A percentile compares a stretch with the other conserved stretches of the same genome.
These are phyloP conservation scores for Castanea crenata DNA, from an alignment of 306 rosid species.

Conservation along the genomic window DNA sequence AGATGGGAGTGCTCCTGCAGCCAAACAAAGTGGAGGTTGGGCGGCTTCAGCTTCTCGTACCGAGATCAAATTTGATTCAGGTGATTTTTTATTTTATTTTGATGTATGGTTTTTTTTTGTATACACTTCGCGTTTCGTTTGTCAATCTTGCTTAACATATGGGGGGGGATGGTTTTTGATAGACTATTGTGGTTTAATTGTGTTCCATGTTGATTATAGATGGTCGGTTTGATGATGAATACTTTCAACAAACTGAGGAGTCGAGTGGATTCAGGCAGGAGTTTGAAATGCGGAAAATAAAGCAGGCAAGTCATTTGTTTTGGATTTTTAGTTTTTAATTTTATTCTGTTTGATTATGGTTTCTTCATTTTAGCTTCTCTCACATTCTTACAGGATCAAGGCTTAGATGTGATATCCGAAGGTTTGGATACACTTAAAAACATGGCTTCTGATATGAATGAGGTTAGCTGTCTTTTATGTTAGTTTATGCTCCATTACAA, in stretches of 20 bases:
- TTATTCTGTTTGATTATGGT: neutral
- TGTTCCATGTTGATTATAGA: conserved; percentile 44
- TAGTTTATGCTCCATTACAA: conserved; percentile 8
- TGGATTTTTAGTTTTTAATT: conserved; percentile 8
- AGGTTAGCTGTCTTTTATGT: conserved; percentile 52
- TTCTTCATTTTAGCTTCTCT: conserved; percentile 16
- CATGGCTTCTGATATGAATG: conserved; percentile 98
- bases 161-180: neutral
- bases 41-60: conserved; percentile 78
- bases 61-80: conserved; percentile 91
- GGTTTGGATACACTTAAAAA: conserved; percentile 91
- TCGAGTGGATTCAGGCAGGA: conserved; percentile 86
- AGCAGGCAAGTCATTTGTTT: conserved; percentile 60
- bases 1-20: conserved; percentile 81
- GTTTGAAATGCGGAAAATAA: conserved; percentile 88
- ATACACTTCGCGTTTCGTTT: neutral
- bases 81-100: conserved; percentile 31
- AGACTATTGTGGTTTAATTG: conserved; percentile 1
- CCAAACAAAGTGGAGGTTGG: conserved; percentile 90
- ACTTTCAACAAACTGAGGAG: conserved; percentile 72
- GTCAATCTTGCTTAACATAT: neutral
- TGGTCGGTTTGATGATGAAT: conserved; percentile 79
- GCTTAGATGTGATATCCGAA: conserved; percentile 88
- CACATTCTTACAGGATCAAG: conserved; percentile 75
- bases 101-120: neutral